Evolutionary conservation across 306 rosid species (phyloP), one percentile per base, ranked within the genome.

Genomic region (Prosopis cineraria): DNA sequence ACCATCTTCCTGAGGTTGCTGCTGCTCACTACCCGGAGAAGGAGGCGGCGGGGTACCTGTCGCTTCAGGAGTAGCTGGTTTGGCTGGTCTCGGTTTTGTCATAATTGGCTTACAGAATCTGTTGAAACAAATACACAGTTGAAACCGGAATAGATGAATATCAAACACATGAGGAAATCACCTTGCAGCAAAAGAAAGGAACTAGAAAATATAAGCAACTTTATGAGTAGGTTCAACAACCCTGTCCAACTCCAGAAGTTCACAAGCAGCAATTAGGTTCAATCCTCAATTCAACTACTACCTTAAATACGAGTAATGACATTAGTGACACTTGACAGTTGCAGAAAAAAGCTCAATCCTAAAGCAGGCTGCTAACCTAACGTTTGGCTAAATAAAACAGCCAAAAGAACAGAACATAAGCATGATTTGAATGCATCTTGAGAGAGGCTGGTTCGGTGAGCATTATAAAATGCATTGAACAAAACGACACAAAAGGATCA

Each of bases 41-140:
- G 85, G 80, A 56, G 88, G 80, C 33, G 82, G 79, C 1, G 85
- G 88, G 40, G 86, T 82, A 70, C 87, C 77, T 2, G 94, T 87
- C n/a, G 90, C 53, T 59, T 90, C 94, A 0, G 93, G 91, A 10
- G 93, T 78, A 12, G 92, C 86, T 30, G 91, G 92, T 80, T 89
- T 89, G 31, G 88, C 85, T 0, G 98, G 98, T 75, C 78, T 92
- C n/a, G 93, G 98, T 80, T 88, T 94, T 0, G 79, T 89, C 98
- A 94, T 92, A 69, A 94, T 82, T 0, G 94, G 97, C 80, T 89
- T 92, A 71, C 97, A 91, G 66, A 81, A 87, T 90, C 99, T 95
- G 78, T 79, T 27, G 31, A 6, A 3, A 33, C 66, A 81, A 10
- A 70, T 1, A 24, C 1, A 63, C 58, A 72, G 17, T 55, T 55